Base-by-base conservation (phyloP, 441 rosid species). In the Geranium incanum region DNA sequence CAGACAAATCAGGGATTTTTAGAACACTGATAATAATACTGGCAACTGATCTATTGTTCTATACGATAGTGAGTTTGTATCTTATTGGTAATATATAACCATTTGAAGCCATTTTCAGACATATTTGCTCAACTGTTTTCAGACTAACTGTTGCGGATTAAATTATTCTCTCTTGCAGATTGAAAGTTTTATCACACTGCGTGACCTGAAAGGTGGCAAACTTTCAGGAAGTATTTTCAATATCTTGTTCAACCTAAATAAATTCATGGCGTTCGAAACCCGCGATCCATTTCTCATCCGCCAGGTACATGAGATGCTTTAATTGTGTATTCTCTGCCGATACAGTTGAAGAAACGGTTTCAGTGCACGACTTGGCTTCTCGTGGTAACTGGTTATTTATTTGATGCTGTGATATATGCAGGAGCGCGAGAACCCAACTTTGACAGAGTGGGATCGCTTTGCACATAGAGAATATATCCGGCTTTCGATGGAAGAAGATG, bases 401-500 rank as follows among this genome's bases (percentile, higher is more conserved):
- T 15, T 68, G 62, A 68, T 48, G 66, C 71, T 39, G 38, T 4
- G 36, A 28, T 28, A 64, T 5, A 9, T 66, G 57, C 78, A 84
- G 91, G 85, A 84, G 77, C 79, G 80, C 0, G 88, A 81, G 71
- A 81, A 84, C 63, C 91, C 88, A 70, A 74, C 84, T 11, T 74
- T 80, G 82, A 85, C 85, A 37, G 91, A 87, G 62, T 87, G 91
- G 33, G 33, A 28, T 28, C 33, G 33, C 33, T 28, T 28, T 28
- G 33, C 33, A 5, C 85, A 79, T 68, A 76, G 84, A 76, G 87
- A 87, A 78, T 87, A 87, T 71, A 81, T 87, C 37, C 85, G 86
- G 80, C 86, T 85, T 69, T 82, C 87, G 28, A 84, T 84, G 88
- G 87, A 83, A 75, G 87, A 83, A 81, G 91, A 87, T 77, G 91